phyloP scores from a whole-genome alignment of 257 asterid genomes.

The Scutellaria galericulata region DNA sequence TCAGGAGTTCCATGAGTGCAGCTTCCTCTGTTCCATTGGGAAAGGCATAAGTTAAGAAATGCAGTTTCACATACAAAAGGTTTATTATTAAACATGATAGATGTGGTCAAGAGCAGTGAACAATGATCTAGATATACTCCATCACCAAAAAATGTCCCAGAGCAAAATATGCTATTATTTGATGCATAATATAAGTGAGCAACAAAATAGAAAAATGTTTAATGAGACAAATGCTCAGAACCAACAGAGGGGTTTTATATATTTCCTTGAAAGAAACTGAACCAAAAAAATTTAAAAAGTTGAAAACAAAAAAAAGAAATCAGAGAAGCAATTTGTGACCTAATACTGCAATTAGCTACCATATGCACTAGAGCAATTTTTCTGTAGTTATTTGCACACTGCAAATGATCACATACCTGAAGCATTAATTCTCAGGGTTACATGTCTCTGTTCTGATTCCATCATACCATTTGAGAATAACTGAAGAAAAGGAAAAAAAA shows the following conservation, averaged over 20 bases:
- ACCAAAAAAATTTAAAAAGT: too few relatives aligned
- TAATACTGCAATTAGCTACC: background rate
- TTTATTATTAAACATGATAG: slow-evolving; percentile 2
- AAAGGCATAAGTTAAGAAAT: slow-evolving; percentile 14
- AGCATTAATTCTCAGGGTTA: slow-evolving; percentile 80
- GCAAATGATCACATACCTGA: slow-evolving; percentile 64
- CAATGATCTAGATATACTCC: background rate
- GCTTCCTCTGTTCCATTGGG: slow-evolving; percentile 82
- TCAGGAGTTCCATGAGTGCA: slow-evolving; percentile 95
- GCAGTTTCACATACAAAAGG: slow-evolving; percentile 18
- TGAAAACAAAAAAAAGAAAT: background rate
- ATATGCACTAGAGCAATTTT: slow-evolving; percentile 13
- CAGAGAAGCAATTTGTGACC: background rate
- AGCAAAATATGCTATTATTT: background rate
- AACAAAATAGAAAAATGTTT: background rate
- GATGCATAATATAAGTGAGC: background rate
- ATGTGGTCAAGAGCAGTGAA: slow-evolving; percentile 4
- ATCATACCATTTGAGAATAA: slow-evolving; percentile 96
- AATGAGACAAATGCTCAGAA: background rate
- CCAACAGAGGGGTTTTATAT: background rate
- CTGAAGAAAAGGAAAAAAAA: slow-evolving; percentile 47
- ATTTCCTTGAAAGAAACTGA: slow-evolving; percentile 18
- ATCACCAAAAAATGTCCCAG: background rate
- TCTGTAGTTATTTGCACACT: background rate
- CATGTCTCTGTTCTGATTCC: slow-evolving; percentile 98